Percentiles rank a stretch among this genome's conserved stretches.
Evolutionary conservation across 441 rosid genomes (phyloP).

Genomic region (Capsella rubella): DNA sequence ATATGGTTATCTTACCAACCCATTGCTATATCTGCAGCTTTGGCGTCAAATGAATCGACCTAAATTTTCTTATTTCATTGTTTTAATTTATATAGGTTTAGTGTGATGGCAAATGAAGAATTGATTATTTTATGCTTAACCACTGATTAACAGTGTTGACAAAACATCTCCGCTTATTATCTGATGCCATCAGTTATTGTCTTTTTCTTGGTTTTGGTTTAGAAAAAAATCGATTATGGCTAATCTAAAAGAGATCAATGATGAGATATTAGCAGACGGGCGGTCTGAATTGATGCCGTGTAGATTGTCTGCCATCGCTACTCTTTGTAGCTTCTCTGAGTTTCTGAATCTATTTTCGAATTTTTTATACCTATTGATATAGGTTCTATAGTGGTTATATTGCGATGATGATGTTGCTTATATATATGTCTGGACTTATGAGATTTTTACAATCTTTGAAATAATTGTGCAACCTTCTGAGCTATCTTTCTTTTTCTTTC

Average conservation of each 20-base stretch:
- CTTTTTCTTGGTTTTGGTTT: too few relatives aligned
- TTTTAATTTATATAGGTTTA: background rate
- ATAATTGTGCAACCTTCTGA: slow-evolving; percentile 40
- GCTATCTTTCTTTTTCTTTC: background rate
- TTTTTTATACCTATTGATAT: too few relatives aligned
- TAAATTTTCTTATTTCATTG: background rate
- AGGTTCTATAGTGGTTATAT: too few relatives aligned
- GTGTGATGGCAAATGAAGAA: slow-evolving; percentile 42
- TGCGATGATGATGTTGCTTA: slow-evolving; percentile 45
- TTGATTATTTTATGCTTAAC: slow-evolving; percentile 46
- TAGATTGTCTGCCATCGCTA: slow-evolving; percentile 72
- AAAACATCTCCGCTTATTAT: slow-evolving; percentile 50
- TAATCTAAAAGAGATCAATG: slow-evolving; percentile 30
- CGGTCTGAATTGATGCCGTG: slow-evolving; percentile 96
- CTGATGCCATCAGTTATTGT: slow-evolving; percentile 38
- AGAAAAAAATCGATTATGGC: rapidly evolving
- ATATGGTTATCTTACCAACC: slow-evolving; percentile 48
- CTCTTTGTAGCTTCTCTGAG: slow-evolving; percentile 41
- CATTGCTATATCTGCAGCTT: slow-evolving; percentile 36
- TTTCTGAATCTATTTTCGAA: rapidly evolving
- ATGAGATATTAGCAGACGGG: slow-evolving; percentile 92
- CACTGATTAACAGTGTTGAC: slow-evolving; percentile 43
- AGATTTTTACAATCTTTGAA: slow-evolving; percentile 40
- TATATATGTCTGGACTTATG: slow-evolving; percentile 47
- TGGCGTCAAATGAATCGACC: slow-evolving; percentile 51